These are phyloP conservation scores for Byssochlamys sp. DNA, from an alignment of 2,329 filamentous ascomycete genomes.

Conservation along the genomic window DNA sequence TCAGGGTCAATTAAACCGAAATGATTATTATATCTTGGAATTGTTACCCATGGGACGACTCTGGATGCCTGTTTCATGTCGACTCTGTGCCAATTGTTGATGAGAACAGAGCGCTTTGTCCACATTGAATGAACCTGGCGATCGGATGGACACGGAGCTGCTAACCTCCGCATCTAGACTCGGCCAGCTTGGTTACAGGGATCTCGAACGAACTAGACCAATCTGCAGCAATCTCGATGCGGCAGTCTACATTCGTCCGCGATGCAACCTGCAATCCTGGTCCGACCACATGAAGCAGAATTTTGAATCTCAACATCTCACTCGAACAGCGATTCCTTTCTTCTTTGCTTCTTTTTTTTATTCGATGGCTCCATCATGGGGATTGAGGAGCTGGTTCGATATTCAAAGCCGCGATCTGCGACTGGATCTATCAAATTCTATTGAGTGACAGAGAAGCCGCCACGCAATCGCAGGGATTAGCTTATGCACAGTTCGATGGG, in stretches of 20 bases:
- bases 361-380: neutral
- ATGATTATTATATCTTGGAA: neutral
- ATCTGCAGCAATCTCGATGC: neutral
- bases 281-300: neutral
- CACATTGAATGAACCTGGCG: no score
- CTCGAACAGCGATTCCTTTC: neutral
- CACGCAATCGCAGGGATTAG: neutral
- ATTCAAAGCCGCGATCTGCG: neutral
- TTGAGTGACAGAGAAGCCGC: neutral
- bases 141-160: neutral
- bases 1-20: neutral
- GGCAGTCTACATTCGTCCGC: neutral
- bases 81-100: neutral
- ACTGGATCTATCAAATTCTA: neutral
- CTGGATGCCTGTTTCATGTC: neutral
- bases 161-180: neutral
- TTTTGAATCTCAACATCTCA: neutral
- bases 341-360: neutral
- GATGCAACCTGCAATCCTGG: neutral
- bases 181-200: neutral
- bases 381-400: neutral
- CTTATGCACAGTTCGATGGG: no score
- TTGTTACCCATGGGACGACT: neutral
- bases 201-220: neutral
- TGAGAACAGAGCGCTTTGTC: neutral